A percentile compares a stretch with the other conserved stretches of the same genome.
Conservation (phyloP, 2,329 filamentous ascomycete genomes). For the Venturia nashicola region DNA sequence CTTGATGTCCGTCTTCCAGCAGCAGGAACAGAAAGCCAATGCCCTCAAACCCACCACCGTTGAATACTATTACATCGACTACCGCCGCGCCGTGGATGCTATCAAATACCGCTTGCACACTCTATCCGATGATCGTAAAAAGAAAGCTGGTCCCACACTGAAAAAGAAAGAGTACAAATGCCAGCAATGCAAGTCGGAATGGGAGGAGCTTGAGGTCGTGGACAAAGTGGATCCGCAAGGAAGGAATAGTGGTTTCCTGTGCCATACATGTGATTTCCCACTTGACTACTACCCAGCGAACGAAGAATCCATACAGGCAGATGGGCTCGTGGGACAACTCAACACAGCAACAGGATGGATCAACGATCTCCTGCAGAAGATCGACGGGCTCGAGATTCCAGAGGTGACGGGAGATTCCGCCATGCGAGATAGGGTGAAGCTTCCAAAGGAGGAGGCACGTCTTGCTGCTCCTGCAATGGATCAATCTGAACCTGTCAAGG, state of each 20-base stretch:
- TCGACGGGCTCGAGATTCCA: slow-evolving; percentile 63
- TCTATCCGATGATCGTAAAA: slow-evolving; percentile 79
- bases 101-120: slow-evolving; percentile 91
- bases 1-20: slow-evolving; percentile 68
- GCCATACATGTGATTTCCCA: slow-evolving; percentile 60
- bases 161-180: slow-evolving; percentile 93
- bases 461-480: slow-evolving; percentile 19
- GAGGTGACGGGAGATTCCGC: slow-evolving; percentile 62
- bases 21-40: slow-evolving; percentile 67
- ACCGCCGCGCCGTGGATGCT: slow-evolving; percentile 84
- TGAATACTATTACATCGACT: slow-evolving; percentile 96
- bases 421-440: slow-evolving; percentile 47
- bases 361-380: slow-evolving; percentile 61
- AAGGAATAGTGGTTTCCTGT: slow-evolving; percentile 56
- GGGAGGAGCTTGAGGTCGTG: slow-evolving; percentile 80
- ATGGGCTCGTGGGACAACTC: slow-evolving; percentile 39
- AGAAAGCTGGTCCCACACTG: slow-evolving; percentile 59
- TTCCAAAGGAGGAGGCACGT: slow-evolving; percentile 47
- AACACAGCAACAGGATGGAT: slow-evolving; percentile 74
- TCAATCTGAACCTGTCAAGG: neutral
- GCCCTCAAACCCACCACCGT: slow-evolving; percentile 71
- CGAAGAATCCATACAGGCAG: slow-evolving; percentile 26
- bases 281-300: slow-evolving; percentile 53
- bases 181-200: slow-evolving; percentile 68
- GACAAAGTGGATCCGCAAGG: slow-evolving; percentile 52